A percentile compares a stretch with the other conserved stretches of the same genome.
These are phyloP conservation scores for Aspergillus steynii DNA, from an alignment of 495 filamentous ascomycete genomes.

Conservation along the genomic window DNA sequence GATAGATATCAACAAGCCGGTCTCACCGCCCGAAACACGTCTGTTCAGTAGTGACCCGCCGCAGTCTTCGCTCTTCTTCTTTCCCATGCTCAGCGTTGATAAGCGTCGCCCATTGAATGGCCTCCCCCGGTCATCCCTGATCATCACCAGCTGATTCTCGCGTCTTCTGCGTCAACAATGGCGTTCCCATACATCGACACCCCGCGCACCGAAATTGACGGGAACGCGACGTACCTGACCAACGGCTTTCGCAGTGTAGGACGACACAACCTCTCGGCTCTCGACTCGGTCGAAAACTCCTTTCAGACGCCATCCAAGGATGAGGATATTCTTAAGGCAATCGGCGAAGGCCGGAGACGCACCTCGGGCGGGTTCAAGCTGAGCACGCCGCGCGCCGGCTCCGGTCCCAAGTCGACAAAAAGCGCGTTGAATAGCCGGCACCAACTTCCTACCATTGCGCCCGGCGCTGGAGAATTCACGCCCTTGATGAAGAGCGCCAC, in stretches of 20 bases:
- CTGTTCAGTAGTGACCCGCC: conserved; percentile 1
- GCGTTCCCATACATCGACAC: conserved; percentile 67
- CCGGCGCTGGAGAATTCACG: conserved; percentile 80
- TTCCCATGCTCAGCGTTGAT: conserved; percentile 1
- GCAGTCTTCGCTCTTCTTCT: neutral
- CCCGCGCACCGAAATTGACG: conserved; percentile 70
- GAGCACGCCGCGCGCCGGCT: conserved; percentile 67
- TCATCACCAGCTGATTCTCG: neutral
- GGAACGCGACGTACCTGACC: conserved; percentile 76
- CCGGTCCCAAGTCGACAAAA: conserved; percentile 43
- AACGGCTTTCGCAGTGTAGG: conserved; percentile 52
- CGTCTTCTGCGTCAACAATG: conserved; percentile 33
- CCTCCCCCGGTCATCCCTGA: conserved; percentile 7
- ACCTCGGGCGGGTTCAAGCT: conserved; percentile 52
- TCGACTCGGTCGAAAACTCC: conserved; percentile 80
- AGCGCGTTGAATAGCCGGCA: conserved; percentile 63
- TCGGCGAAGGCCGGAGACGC: conserved; percentile 60
- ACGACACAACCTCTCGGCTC: conserved; percentile 56
- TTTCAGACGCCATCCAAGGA: conserved; percentile 85
- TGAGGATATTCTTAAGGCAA: conserved; percentile 65
- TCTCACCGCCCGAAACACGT: conserved; percentile 45
- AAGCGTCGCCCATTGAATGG: conserved; percentile 36
- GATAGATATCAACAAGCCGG: conserved; percentile 45
- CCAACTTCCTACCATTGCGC: conserved; percentile 59
- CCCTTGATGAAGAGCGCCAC: conserved; percentile 89